A percentile compares a stretch with the other conserved stretches of the same genome.
phyloP scores from a whole-genome alignment of 805 yeast species.

The Saccharomycopsis sp. region DNA sequence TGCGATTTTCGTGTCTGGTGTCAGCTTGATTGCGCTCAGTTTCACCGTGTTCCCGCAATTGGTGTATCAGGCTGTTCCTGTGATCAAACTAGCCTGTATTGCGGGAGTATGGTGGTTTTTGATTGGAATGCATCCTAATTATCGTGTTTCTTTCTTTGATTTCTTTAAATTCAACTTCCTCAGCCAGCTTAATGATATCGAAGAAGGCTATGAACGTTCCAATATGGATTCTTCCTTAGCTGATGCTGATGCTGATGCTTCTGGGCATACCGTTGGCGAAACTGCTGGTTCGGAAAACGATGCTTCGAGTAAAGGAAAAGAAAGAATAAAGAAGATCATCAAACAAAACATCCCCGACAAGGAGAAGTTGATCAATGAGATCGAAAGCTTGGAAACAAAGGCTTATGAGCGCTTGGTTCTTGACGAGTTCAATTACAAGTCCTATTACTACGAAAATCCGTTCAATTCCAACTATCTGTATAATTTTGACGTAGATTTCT shows the following conservation, averaged over 20 bases:
- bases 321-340: constrained; percentile 1
- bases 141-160: constrained; percentile 39
- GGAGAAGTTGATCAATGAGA: constrained; percentile 8
- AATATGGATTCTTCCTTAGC: neutral
- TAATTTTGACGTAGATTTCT: constrained; percentile 40
- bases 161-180: constrained; percentile 35
- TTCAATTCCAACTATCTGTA: constrained; percentile 38
- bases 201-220: neutral
- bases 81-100: constrained; percentile 32
- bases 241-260: neutral
- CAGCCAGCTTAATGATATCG: constrained; percentile 40
- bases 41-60: constrained; percentile 25
- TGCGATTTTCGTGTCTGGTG: constrained; percentile 38
- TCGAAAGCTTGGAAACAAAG: constrained; percentile 1
- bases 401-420: constrained; percentile 3
- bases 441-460: constrained; percentile 2
- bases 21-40: constrained; percentile 30
- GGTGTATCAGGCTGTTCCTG: constrained; percentile 30
- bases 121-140: constrained; percentile 46
- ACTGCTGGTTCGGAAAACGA: neutral
- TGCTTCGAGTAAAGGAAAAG: constrained; percentile 1
- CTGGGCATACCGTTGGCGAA: too few relatives aligned
- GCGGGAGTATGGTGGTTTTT: constrained; percentile 43
- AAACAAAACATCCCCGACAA: constrained; percentile 6
- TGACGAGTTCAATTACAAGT: constrained; percentile 10